These are phyloP conservation scores for Fennellomyces sp. DNA, from an alignment of 371 early-diverging fungal species.

Conservation along the genomic window DNA sequence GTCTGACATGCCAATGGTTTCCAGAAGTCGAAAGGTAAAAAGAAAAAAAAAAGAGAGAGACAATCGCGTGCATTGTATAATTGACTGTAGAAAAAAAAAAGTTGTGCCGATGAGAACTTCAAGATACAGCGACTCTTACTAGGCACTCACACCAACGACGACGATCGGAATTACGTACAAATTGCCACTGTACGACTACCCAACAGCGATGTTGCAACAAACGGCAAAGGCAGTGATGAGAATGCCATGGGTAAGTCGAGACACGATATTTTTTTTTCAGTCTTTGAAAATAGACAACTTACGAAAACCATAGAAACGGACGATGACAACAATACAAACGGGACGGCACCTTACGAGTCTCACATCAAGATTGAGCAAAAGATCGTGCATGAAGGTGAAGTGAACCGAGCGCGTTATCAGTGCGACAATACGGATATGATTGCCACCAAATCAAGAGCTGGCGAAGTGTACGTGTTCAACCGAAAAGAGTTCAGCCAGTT, in stretches of 20 bases:
- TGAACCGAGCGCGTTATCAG: slow-evolving; percentile 96
- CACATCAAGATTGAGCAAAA: slow-evolving; percentile 89
- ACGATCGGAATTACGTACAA: slow-evolving; percentile 96
- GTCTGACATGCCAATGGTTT: slow-evolving; percentile 98
- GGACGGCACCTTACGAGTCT: slow-evolving; percentile 62
- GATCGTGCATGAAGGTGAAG: slow-evolving; percentile 96
- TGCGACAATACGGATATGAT: slow-evolving; percentile 95
- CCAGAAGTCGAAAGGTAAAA: slow-evolving; percentile 91
- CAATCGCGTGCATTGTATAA: not conserved
- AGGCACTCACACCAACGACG: slow-evolving; percentile 98
- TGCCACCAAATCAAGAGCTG: slow-evolving; percentile 95
- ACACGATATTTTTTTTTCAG: not conserved
- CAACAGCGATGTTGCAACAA: slow-evolving; percentile 63
- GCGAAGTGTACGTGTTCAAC: slow-evolving; percentile 97
- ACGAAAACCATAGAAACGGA: not conserved
- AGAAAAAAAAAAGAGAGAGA: not conserved
- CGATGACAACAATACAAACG: slow-evolving; percentile 4
- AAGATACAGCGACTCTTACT: slow-evolving; percentile 84
- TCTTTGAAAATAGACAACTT: not conserved
- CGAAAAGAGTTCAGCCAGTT: slow-evolving; percentile 90
- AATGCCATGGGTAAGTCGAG: slow-evolving; percentile 1
- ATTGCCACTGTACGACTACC: slow-evolving; percentile 95
- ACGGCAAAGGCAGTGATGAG: slow-evolving; percentile 12
- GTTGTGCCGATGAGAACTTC: slow-evolving; percentile 92
- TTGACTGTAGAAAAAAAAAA: slow-evolving; percentile 21